Conservation (phyloP, 768 basidiomycete species). For the Saitozyma podzolica region DNA sequence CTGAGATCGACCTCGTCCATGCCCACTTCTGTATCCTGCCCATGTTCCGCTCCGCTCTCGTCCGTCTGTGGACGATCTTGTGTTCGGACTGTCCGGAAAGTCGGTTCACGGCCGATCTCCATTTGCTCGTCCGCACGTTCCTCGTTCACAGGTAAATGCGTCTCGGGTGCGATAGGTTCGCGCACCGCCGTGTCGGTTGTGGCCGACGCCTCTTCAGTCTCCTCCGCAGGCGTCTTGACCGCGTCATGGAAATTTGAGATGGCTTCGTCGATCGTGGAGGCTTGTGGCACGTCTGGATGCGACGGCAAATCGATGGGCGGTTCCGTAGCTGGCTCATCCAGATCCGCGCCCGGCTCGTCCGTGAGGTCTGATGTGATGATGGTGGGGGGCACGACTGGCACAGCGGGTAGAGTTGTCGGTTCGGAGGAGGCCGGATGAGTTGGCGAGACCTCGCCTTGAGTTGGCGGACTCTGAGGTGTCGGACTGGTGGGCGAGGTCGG, state of each 20-base stretch:
- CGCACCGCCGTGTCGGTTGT: neutral
- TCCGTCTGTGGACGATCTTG: too few species aligned
- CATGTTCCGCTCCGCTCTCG: too few species aligned
- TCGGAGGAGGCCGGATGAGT: too few species aligned
- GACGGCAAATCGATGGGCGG: constrained; percentile 1
- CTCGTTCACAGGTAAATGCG: neutral
- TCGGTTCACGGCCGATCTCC: neutral
- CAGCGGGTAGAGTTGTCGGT: too few species aligned
- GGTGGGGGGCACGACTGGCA: neutral
- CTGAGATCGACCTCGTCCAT: neutral
- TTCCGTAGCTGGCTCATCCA: too few species aligned
- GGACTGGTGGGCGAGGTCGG: neutral
- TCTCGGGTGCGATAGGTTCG: neutral
- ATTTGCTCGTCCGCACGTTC: neutral
- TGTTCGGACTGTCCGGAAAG: too few species aligned
- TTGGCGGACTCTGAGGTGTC: neutral
- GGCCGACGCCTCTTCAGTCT: neutral
- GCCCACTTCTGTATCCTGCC: too few species aligned
- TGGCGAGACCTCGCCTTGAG: too few species aligned
- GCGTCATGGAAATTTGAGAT: constrained; percentile 40
- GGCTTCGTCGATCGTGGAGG: constrained; percentile 42
- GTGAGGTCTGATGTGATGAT: constrained; percentile 3
- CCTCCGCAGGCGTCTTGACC: constrained; percentile 25
- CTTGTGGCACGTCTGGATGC: constrained; percentile 7
- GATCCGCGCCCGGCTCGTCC: constrained; percentile 5